Evolutionary conservation across 768 basidiomycete genomes (phyloP), one percentile per base, ranked within the genome.

Genomic region (Amyloporia xantha): DNA sequence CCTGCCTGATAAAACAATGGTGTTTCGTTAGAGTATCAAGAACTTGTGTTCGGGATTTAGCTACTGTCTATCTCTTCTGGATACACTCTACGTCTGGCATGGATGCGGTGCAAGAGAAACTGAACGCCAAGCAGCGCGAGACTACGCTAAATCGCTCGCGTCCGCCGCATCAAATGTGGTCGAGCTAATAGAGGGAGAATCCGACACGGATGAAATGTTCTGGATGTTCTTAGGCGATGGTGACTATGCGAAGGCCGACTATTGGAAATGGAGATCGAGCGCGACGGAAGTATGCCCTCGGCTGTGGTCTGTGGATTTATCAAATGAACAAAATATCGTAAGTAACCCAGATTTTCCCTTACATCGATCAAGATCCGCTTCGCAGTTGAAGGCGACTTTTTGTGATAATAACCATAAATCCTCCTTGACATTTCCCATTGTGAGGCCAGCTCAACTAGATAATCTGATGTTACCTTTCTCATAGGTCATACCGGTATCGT

Each of bases 21-120:
- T 19, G 7, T 39, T 17, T 7, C 12, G 15, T 10, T 54, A 84
- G 85, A 71, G 63, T 48, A 67, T 84, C 54, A 75, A 69, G 50
- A 87, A 85, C 59, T 67, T 92, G 1, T 91, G 89, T 61, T 91
- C 89, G 9, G 90, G 76, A n/a, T 91, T 81, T 64, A 88, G 86
- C 56, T 91, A 86, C 62, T 90, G 86, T 56, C 54, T 89, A 28
- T 77, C 82, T 2, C 70, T 91, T 40, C 67, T 91, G 51, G 79
- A 79, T 28, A 78, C 79, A 2, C 67, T 84, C 30, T 91, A 88
- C 55, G 78, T 91, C 27, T 92, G 91, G 90, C 72, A 90, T 61
- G 90, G 90, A 3, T 71, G 77, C 45, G 90, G 90, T 21, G 82
- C 89, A 2, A 70, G 70, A 12, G 40, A 69, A 5, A 53, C 56